Evolutionary conservation across 1,139 yeast species (phyloP).

Genomic region (Blastobotrys persicus): DNA sequence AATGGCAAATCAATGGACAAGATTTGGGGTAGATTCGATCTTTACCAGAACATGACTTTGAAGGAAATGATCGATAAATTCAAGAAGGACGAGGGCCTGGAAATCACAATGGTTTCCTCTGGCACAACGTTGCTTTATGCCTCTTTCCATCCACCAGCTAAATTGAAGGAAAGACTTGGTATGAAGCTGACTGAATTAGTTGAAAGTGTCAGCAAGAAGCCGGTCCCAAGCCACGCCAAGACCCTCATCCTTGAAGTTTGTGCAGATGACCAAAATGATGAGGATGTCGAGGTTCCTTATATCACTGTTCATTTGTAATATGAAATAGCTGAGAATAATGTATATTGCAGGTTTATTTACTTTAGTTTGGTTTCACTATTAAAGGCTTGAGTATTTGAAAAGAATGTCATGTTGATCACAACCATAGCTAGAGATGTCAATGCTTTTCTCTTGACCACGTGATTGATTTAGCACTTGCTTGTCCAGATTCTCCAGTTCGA

Average conservation of each 20-base stretch:
- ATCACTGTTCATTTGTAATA: conserved; percentile 42
- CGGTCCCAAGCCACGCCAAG: conserved; percentile 69
- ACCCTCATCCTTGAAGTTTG: conserved; percentile 84
- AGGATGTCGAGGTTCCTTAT: conserved; percentile 94
- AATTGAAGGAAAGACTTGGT: conserved; percentile 70
- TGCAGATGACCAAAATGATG: conserved; percentile 88
- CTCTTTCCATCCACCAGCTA: conserved; percentile 89
- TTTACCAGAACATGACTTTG: conserved; percentile 74
- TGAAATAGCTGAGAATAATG: too few relatives aligned
- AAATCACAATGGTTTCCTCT: conserved; percentile 85
- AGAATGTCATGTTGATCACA: too few relatives aligned
- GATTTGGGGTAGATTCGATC: conserved; percentile 93
- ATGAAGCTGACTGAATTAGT: conserved; percentile 71
- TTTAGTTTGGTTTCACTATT: too few relatives aligned
- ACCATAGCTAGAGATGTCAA: too few relatives aligned
- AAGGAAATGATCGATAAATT: conserved; percentile 74
- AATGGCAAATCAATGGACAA: conserved; percentile 71
- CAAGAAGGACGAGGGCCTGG: conserved; percentile 76
- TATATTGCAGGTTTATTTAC: too few relatives aligned
- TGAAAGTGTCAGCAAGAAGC: conserved; percentile 79
- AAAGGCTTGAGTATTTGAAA: too few relatives aligned
- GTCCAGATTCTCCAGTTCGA: too few relatives aligned
- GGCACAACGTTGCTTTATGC: conserved; percentile 90
- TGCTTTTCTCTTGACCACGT: too few relatives aligned
- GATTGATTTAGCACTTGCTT: too few relatives aligned